Conservation (phyloP, 2,329 filamentous ascomycete species). For the Rhynchosporium graminicola region DNA sequence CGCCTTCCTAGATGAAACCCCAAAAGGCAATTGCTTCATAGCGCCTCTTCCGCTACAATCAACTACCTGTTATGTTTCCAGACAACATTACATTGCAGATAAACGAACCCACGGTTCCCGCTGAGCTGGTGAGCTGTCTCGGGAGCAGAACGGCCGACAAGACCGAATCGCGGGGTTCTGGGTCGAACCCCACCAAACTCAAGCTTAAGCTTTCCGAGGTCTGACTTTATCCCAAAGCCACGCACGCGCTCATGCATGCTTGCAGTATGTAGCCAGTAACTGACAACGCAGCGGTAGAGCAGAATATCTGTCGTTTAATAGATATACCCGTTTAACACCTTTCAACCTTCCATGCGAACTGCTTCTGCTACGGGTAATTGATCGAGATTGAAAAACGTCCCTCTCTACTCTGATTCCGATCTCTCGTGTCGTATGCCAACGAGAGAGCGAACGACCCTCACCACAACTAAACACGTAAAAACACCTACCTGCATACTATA, state of each 20-base stretch:
- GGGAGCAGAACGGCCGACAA: slow-evolving; percentile 21
- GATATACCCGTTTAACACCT: background rate
- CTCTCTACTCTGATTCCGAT: too few relatives aligned
- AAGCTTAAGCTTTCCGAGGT: background rate
- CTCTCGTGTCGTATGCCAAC: too few relatives aligned
- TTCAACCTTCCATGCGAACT: background rate
- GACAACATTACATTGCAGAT: background rate
- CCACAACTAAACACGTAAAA: too few relatives aligned
- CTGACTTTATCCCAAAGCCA: slow-evolving; percentile 5
- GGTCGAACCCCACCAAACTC: slow-evolving; percentile 1
- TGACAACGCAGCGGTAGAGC: background rate
- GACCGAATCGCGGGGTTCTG: slow-evolving; percentile 31
- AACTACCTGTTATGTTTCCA: background rate
- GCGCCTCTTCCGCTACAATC: background rate
- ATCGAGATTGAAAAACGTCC: too few relatives aligned
- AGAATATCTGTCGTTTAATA: background rate
- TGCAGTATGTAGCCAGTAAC: background rate
- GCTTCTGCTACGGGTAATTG: too few relatives aligned
- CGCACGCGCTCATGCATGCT: background rate
- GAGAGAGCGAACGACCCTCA: too few relatives aligned
- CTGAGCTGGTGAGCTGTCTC: slow-evolving; percentile 6
- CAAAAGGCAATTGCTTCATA: slow-evolving; percentile 1
- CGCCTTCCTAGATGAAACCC: background rate
- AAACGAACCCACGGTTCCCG: background rate
- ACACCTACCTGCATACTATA: too few relatives aligned